Evolutionary conservation across 805 yeast genomes (phyloP), one percentile per base, ranked within the genome.

Genomic region (Jamesozyma gamospora): DNA sequence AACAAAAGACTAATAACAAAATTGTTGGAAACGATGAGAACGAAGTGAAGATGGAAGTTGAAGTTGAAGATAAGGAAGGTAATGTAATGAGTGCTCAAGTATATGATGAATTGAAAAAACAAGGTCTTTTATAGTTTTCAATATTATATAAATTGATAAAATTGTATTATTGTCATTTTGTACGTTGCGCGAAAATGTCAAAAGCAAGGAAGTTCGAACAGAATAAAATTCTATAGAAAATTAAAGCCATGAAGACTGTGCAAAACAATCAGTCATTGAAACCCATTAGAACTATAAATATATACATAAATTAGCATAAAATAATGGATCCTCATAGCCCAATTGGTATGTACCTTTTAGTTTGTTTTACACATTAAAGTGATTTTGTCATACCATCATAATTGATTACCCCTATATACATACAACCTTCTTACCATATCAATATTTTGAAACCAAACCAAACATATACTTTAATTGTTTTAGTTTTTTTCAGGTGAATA

Each of bases 31-130:
- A 29, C 17, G 11, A 36, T 4, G 16, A 14, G 3, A 34, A 11
- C 12, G 29, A 26, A 64, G 64, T 18, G 65, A 69, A 39, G 55
- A 52, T 34, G 82, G 79, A 46, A 66, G 69, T 80, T 11, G 95
- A 92, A 58, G 82, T 88, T 28, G 97, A 90, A 57, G 97, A 92
- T 55, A 81, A 75, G 1, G 87, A 85, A 14, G 98, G 97, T 10
- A 90, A 92, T 55, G 95, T 85, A 13, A 82, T 90, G 94, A 74
- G 82, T 27, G 80, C 78, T 49, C 75, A 76, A 49, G 88, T 85
- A 32, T 90, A 84, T 59, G 70, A 78, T 15, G 96, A 92, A 48
- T 67, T 90, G 56, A 83, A 85, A 62, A 80, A 75, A 48, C 97
- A 90, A 63, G 97, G 96, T 0, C 65, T 90, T 36, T 50, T 86